Conservation (phyloP, 352 stramenopile genomes). For the Nothophytophthora sp. region DNA sequence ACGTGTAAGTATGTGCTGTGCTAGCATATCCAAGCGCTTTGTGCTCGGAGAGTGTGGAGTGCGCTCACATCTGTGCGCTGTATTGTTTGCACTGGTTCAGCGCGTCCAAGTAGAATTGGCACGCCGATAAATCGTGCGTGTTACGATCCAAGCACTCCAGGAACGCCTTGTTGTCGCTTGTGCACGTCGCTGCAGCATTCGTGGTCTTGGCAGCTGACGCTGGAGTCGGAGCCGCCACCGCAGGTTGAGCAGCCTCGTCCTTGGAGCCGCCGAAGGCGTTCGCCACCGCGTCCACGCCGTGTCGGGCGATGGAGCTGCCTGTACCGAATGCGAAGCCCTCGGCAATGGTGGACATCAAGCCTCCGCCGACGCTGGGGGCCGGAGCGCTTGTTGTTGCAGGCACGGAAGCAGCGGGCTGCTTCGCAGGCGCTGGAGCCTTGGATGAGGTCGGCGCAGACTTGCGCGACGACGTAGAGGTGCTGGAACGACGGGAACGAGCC, state of each 20-base stretch:
- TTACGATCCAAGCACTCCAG: slow-evolving; percentile 78
- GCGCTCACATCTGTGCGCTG: no score
- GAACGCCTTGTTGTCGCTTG: slow-evolving; percentile 75
- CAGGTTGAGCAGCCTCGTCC: slow-evolving; percentile 33
- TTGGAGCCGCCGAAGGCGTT: slow-evolving; percentile 67
- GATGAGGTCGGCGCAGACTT: slow-evolving; percentile 40
- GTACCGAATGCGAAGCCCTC: slow-evolving; percentile 98
- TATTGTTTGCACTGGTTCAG: slow-evolving; percentile 86
- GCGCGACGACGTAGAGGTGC: slow-evolving; percentile 36
- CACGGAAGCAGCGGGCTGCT: slow-evolving; percentile 27
- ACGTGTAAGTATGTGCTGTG: no score
- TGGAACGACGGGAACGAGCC: slow-evolving; percentile 72
- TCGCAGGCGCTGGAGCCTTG: slow-evolving; percentile 33
- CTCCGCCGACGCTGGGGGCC: slow-evolving; percentile 84
- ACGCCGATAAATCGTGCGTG: slow-evolving; percentile 77
- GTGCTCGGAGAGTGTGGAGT: no score
- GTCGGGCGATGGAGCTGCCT: slow-evolving; percentile 94
- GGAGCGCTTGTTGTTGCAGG: slow-evolving; percentile 31
- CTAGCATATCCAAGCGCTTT: no score
- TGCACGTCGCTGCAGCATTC: slow-evolving; percentile 36
- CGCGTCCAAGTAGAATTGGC: slow-evolving; percentile 86
- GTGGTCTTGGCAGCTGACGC: slow-evolving; percentile 6
- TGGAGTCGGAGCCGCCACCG: slow-evolving; percentile 11
- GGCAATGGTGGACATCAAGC: slow-evolving; percentile 93
- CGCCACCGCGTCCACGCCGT: slow-evolving; percentile 68